Base-by-base conservation (phyloP, 164 flowering plant genomes). In the Magnolia changhungtana region DNA sequence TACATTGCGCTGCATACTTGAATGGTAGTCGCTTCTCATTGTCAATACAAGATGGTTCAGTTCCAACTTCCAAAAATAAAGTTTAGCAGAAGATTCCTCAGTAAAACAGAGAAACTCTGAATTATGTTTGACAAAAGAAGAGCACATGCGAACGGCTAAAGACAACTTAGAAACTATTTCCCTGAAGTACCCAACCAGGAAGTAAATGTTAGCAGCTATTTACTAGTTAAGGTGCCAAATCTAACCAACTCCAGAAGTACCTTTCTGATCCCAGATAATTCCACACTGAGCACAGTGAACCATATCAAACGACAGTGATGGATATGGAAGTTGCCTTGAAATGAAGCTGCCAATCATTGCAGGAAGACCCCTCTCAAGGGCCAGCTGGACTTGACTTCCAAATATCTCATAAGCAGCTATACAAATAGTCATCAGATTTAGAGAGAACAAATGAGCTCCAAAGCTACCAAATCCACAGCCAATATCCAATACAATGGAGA, bases 281-380 rank as follows among this genome's bases (percentile, higher is more conserved):
- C 96, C 97, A 81, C 98, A 96, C 68, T 92, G 94, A 72, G 99
- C 93, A 83, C 99, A 96, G 78, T 96, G 99, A 82, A 96, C 84
- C 95, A 96, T 90, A 88, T 90, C 97, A 86, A 84, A 96, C 61
- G 98, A 91, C 81, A 96, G 82, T 65, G 93, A 81, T 75, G 99
- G 99, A 84, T 89, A 91, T 50, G 99, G 99, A 76, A 96, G 93
- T 80, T 92, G 93, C 79, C 82, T 89, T 59, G 96, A 85, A 75
- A 87, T 82, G 82, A 96, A 90, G 79, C 79, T 89, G 67, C 95
- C 97, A 84, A 92, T 86, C 82, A 94, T 85, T 74, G 99, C 99
- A 3, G 99, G 99, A 78, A 96, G 98, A 80, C 99, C 99, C 87
- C 99, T 89, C 90, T 96, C 99, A 75, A 96, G 97, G 74, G 99